Percentiles rank a stretch among this genome's conserved stretches.
These are phyloP conservation scores for Wallacemonas collosoma DNA, from an alignment of 208 protist species.

Conservation along the genomic window DNA sequence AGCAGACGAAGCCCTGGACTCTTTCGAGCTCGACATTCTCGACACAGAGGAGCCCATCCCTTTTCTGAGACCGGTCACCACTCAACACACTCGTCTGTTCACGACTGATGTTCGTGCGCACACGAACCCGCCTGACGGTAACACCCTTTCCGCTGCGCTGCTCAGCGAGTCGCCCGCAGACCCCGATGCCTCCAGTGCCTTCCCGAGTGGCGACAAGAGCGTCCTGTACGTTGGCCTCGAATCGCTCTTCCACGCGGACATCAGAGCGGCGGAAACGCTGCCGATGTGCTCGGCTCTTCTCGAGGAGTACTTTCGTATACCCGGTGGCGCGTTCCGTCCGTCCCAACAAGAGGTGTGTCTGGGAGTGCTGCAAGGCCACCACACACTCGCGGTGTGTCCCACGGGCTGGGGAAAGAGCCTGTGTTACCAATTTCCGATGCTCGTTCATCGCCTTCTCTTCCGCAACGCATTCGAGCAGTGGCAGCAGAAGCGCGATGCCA, in stretches of 20 bases:
- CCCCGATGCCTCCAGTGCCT: not conserved
- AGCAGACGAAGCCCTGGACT: not conserved
- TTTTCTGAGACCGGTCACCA: slow-evolving; percentile 46
- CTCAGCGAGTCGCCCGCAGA: too few species aligned
- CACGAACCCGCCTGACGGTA: too few species aligned
- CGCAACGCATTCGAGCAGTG: slow-evolving; percentile 45
- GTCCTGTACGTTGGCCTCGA: slow-evolving; percentile 37
- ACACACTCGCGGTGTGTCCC: slow-evolving; percentile 92
- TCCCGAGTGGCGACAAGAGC: slow-evolving; percentile 32
- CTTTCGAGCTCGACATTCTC: slow-evolving; percentile 1
- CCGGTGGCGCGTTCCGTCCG: slow-evolving; percentile 61
- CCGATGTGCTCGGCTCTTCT: slow-evolving; percentile 62
- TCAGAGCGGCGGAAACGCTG: slow-evolving; percentile 21
- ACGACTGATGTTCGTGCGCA: too few species aligned
- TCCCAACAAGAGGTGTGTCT: slow-evolving; percentile 83
- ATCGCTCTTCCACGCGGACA: slow-evolving; percentile 26
- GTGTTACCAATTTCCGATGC: slow-evolving; percentile 95
- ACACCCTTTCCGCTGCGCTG: too few species aligned
- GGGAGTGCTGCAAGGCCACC: slow-evolving; percentile 54
- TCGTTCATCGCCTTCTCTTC: slow-evolving; percentile 77
- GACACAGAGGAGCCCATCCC: slow-evolving; percentile 34
- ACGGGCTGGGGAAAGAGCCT: slow-evolving; percentile 97
- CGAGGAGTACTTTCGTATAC: slow-evolving; percentile 54
- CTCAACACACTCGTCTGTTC: slow-evolving; percentile 21
- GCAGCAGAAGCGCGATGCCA: slow-evolving; percentile 17